Conservation (phyloP, 345 rosid genomes). For the Ailanthus altissimus region DNA sequence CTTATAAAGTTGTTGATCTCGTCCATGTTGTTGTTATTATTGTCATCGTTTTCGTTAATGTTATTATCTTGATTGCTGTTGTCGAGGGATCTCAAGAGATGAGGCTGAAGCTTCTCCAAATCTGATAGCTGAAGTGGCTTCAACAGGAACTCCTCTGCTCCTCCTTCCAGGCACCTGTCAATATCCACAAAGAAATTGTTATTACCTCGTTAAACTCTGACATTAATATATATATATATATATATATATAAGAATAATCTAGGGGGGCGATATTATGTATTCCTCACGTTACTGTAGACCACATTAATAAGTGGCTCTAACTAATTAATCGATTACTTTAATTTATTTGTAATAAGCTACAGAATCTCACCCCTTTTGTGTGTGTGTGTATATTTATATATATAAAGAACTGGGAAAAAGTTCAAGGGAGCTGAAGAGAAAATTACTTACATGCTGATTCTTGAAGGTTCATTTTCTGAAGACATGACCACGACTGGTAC, state of each 20-base stretch:
- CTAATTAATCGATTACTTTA: no score
- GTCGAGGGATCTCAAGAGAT: conserved; percentile 40
- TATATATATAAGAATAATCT: no score
- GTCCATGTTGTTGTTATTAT: neutral
- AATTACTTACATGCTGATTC: conserved; percentile 50
- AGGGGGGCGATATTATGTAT: no score
- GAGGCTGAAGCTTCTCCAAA: conserved; percentile 46
- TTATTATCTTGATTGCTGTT: neutral
- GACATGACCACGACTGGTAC: conserved; percentile 91
- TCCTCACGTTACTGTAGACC: no score
- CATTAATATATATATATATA: no score
- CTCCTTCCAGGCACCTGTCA: conserved; percentile 58
- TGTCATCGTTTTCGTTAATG: neutral
- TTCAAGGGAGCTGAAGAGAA: no score
- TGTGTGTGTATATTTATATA: no score
- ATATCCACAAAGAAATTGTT: neutral
- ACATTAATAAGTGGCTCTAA: no score
- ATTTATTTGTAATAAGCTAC: no score
- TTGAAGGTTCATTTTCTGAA: conserved; percentile 80
- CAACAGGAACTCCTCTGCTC: conserved; percentile 60
- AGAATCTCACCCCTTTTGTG: no score
- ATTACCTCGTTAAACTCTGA: neutral
- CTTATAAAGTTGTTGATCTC: conserved; percentile 1
- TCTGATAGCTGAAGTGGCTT: conserved; percentile 58
- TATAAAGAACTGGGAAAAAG: no score